Percentiles rank a stretch among this genome's conserved stretches.
phyloP scores from a whole-genome alignment of 1,284 basidiomycete genomes.

The Porogramme epimiltina region DNA sequence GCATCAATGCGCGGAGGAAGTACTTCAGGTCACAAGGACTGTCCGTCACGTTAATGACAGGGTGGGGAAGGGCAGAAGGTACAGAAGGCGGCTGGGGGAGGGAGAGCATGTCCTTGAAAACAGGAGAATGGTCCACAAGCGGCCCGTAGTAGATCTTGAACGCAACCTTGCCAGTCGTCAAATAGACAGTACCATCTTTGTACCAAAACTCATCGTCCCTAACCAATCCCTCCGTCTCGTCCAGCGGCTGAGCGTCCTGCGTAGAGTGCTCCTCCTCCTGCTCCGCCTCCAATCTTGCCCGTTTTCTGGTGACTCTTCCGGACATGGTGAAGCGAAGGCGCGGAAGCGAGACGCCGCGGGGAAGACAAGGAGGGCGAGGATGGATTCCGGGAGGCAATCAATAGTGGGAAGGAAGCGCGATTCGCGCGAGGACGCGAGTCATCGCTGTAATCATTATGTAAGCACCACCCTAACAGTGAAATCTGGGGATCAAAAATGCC shows the following conservation, averaged over 20 bases:
- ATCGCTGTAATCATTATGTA: too few relatives aligned
- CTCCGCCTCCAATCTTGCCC: neutral
- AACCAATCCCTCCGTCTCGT: neutral
- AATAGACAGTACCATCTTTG: slow-evolving; percentile 64
- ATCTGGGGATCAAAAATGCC: too few relatives aligned
- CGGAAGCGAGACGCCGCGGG: too few relatives aligned
- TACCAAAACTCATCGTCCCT: slow-evolving; percentile 60
- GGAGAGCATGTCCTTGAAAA: slow-evolving; percentile 45
- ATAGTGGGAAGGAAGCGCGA: too few relatives aligned
- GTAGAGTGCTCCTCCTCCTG: neutral
- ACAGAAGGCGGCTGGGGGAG: neutral
- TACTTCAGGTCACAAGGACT: neutral
- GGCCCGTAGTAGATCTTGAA: slow-evolving; percentile 75
- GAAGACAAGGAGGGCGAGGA: too few relatives aligned
- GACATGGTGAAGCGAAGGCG: neutral
- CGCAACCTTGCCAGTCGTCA: slow-evolving; percentile 51
- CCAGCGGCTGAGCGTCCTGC: neutral
- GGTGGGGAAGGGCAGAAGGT: neutral
- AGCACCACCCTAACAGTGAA: too few relatives aligned
- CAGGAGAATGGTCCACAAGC: slow-evolving; percentile 64
- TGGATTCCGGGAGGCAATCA: too few relatives aligned
- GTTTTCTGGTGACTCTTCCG: neutral
- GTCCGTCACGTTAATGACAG: neutral
- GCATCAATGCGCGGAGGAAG: neutral
- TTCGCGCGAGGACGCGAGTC: too few relatives aligned